Evolutionary conservation across 2,329 filamentous ascomycete genomes (phyloP).

Genomic region (Talaromyces sp.): DNA sequence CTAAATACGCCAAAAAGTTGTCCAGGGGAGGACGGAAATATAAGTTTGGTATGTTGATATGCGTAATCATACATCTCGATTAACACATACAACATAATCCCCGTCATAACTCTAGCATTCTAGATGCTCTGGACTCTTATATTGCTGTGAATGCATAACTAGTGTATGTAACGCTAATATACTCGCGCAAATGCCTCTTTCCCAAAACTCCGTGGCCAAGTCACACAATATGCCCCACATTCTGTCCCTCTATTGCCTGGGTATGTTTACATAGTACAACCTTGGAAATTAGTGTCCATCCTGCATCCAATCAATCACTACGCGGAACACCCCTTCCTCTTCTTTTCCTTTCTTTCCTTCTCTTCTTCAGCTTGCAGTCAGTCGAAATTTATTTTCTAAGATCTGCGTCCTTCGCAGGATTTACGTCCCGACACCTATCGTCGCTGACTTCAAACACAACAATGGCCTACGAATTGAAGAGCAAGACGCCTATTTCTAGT

Average conservation of each 20-base stretch:
- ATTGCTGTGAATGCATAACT: conserved; percentile 4
- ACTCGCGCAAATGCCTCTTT: conserved; percentile 2
- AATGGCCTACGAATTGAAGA: conserved; percentile 8
- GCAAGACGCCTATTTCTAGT: conserved; percentile 7
- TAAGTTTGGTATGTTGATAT: background rate
- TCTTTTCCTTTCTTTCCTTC: conserved; percentile 1
- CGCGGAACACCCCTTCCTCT: background rate
- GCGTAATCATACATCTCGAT: background rate
- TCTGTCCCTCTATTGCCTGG: background rate
- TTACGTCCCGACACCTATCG: background rate
- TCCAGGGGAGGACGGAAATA: no score
- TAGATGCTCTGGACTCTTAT: background rate
- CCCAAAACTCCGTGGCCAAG: conserved; percentile 1
- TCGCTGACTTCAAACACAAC: conserved; percentile 1
- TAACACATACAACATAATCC: conserved; percentile 2
- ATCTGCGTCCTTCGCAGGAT: background rate
- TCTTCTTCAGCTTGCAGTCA: conserved; percentile 2
- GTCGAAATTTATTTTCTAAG: background rate
- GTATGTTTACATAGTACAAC: background rate
- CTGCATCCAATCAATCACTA: background rate
- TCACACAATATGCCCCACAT: conserved; percentile 6
- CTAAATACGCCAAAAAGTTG: conserved; percentile 4
- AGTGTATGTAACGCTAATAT: conserved; percentile 8
- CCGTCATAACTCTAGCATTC: background rate
- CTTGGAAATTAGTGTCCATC: conserved; percentile 1